Evolutionary conservation across 805 yeast genomes (phyloP).

Genomic region (Lachancea nothofagi): DNA sequence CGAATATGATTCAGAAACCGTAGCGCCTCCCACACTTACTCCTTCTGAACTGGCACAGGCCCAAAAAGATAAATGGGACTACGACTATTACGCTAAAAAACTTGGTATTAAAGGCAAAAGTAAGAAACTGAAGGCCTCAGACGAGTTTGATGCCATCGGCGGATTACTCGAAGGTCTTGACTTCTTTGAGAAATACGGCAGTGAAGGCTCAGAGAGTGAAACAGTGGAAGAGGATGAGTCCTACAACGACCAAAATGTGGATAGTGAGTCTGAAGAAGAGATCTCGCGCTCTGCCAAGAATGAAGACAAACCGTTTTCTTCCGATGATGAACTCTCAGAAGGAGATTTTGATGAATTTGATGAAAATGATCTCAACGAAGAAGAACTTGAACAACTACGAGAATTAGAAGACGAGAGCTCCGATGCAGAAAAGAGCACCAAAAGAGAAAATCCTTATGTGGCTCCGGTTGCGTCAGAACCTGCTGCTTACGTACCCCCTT

Average conservation of each 20-base stretch:
- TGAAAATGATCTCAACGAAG: conserved; percentile 36
- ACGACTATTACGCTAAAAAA: conserved; percentile 75
- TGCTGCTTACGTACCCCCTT: conserved; percentile 78
- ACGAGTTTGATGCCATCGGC: conserved; percentile 72
- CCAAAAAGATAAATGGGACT: conserved; percentile 67
- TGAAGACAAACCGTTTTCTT: conserved; percentile 33
- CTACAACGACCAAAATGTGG: conserved; percentile 23
- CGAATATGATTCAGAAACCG: not conserved
- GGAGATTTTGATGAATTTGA: conserved; percentile 41
- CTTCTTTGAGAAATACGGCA: conserved; percentile 35
- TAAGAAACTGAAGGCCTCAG: conserved; percentile 41
- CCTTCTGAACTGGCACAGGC: conserved; percentile 46
- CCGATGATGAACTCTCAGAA: conserved; percentile 39
- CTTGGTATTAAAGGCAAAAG: conserved; percentile 60
- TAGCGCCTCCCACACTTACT: conserved; percentile 17
- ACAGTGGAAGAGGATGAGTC: conserved; percentile 28
- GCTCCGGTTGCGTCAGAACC: conserved; percentile 44
- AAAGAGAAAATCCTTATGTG: conserved; percentile 67
- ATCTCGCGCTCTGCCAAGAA: no score
- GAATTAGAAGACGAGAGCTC: conserved; percentile 30
- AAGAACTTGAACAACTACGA: conserved; percentile 30
- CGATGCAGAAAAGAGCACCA: conserved; percentile 23
- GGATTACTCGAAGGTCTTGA: conserved; percentile 71
- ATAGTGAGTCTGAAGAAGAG: conserved; percentile 24
- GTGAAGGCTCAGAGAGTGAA: conserved; percentile 15